Percentiles rank a stretch among this genome's conserved stretches.
Conservation (phyloP, 768 basidiomycete species). For the Xerocomus brunneocitrinus region DNA sequence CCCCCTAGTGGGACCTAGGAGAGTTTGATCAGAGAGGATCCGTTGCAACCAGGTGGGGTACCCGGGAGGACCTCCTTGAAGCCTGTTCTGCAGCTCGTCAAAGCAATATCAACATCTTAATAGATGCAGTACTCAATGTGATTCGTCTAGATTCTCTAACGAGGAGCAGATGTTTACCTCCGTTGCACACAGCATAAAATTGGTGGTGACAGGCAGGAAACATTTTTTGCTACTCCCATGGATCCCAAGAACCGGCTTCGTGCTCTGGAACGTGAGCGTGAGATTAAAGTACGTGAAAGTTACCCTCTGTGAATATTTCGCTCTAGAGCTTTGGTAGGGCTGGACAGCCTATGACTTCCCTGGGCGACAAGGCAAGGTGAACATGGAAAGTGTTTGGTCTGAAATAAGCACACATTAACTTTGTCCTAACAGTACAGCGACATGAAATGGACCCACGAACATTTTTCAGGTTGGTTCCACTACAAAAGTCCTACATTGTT, state of each 20-base stretch:
- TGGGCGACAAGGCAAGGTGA: constrained; percentile 69
- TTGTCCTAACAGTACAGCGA: constrained; percentile 53
- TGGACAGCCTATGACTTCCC: constrained; percentile 87
- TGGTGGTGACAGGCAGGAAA: constrained; percentile 76
- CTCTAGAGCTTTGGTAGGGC: constrained; percentile 40
- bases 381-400: constrained; percentile 12
- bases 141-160: constrained; percentile 11
- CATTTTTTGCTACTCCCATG: constrained; percentile 65
- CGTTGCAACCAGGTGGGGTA: constrained; percentile 79
- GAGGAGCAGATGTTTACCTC: constrained; percentile 6
- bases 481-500: not conserved
- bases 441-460: constrained; percentile 69
- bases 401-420: not conserved
- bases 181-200: constrained; percentile 60
- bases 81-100: constrained; percentile 66
- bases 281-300: constrained; percentile 55
- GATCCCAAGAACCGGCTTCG: constrained; percentile 64
- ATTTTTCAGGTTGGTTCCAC: constrained; percentile 63
- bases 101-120: constrained; percentile 68
- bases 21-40: constrained; percentile 78
- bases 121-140: constrained; percentile 90
- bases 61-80: constrained; percentile 68
- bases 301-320: not conserved
- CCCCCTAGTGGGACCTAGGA: constrained; percentile 75
- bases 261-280: constrained; percentile 49